Base-by-base conservation (phyloP, 768 basidiomycete species). In the Boletus reticulatus region DNA sequence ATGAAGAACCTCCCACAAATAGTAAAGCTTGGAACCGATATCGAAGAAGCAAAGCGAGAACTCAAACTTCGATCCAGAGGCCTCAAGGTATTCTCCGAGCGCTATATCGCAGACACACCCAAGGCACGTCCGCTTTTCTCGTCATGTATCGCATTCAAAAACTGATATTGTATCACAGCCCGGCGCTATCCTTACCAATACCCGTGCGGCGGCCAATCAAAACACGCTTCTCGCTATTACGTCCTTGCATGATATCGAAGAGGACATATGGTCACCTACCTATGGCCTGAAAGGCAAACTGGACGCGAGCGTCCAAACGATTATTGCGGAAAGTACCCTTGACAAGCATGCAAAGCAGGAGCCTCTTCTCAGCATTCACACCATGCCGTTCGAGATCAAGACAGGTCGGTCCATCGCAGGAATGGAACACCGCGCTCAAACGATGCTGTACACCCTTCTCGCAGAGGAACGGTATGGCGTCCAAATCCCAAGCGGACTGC, bases 401-500 rank as follows among this genome's bases (percentile, higher is more conserved):
- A 99, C 97, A 0, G 97, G 97, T 2, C 80, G 89, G 31, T 75
- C 87, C 0, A 75, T 82, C 9, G 87, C 84, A 0, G 81, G 82
- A 2, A 85, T 94, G 84, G 94, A 96, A 61, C 96, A 98, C 71
- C 88, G 97, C 37, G 97, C 97, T 0, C 97, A 99, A 72, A 99
- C 97, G 1, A 94, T 98, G 87, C 75, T 99, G 4, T 99, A 99
- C 69, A 96, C 94, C 1, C 76, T 98, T 6, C 79, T 99, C 2
- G 84, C 94, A 62, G 83, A 84, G 38, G 95, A 98, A 68, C 83
- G 96, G n/a, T 98, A 98, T 64, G 92, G 86, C 6, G 80, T 83
- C 6, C 81, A 88, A 20, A 84, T 97, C 10, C 80, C 84, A 2
- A 84, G 87, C 8, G 97, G 97, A 14, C 75, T 99, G 43, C 78